These are phyloP conservation scores for Chamaecyparis obtusa DNA, from an alignment of 75 land plant species.

Conservation along the genomic window DNA sequence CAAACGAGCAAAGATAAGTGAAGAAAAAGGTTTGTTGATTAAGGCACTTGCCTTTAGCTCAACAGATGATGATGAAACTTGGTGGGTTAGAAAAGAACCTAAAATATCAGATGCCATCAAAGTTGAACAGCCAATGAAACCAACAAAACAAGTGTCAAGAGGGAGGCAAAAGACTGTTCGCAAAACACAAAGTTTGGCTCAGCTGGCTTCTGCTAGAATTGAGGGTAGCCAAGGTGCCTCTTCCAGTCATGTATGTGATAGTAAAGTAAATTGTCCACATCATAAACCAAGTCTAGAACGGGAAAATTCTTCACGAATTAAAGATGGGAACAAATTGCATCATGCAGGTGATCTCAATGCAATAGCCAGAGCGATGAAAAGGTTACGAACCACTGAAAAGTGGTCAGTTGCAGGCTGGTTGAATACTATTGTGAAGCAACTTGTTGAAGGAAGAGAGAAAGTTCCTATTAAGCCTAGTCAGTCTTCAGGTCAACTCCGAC, in stretches of 20 bases:
- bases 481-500: slow-evolving; percentile 15
- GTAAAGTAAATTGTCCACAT: slow-evolving; percentile 72
- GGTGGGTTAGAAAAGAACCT: slow-evolving; percentile 80
- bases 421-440: slow-evolving; percentile 42
- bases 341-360: slow-evolving; percentile 50
- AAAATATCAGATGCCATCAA: slow-evolving; percentile 59
- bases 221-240: slow-evolving; percentile 96
- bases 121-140: slow-evolving; percentile 63
- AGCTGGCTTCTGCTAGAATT: slow-evolving; percentile 76
- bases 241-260: slow-evolving; percentile 77
- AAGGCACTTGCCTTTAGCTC: slow-evolving; percentile 29
- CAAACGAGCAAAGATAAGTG: slow-evolving; percentile 75
- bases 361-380: slow-evolving; percentile 61
- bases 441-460: slow-evolving; percentile 66
- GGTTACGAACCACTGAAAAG: slow-evolving; percentile 58
- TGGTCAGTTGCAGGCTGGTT: slow-evolving; percentile 68
- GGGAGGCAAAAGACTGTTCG: slow-evolving; percentile 81
- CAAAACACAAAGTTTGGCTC: slow-evolving; percentile 87
- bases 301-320: slow-evolving; percentile 26
- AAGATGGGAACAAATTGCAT: slow-evolving; percentile 26
- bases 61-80: slow-evolving; percentile 74
- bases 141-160: slow-evolving; percentile 64
- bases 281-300: slow-evolving; percentile 53
- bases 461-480: slow-evolving; percentile 33
- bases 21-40: slow-evolving; percentile 37